Evolutionary conservation across 768 basidiomycete genomes (phyloP), one percentile per base, ranked within the genome.

Genomic region (Tylopilus sp.): DNA sequence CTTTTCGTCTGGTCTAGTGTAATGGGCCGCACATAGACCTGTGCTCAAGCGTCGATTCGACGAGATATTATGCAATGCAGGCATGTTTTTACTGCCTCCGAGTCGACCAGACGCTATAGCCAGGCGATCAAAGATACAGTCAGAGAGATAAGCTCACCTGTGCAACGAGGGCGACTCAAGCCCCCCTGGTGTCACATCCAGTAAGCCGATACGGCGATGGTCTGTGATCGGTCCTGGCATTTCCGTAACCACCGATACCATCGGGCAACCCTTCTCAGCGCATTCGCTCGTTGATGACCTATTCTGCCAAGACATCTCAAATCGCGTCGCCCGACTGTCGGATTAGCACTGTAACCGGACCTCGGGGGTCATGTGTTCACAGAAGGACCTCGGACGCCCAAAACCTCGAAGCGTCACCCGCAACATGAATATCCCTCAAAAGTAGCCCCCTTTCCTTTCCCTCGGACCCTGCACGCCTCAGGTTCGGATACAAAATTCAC

Each of bases 381-480:
- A 9, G 31, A 31, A 31, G 31, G 31, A 31, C 15, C 31, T 31
- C 15, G 31, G 33, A 17, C 15, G 33, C 13, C 1, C 43, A 50
- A 36, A 42, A 46, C 44, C 44, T 57, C 39, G 35, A 45, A 28
- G 31, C 33, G 7, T 44, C 42, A 35, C 17, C n/a, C 10, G 21
- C 8, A 1, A n/a, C 45, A 11, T 13, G 56, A 42, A 28, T 48
- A 54, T 58, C 38, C 44, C 47, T 48, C 57, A 46, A 31, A 26
- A 6, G 9, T 18, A 25, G 1, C 40, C 13, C 25, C 38, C 3
- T 42, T 21, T n/a, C 13, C 35, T 31, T 40, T 6, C 31, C 31
- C 31, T 33, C 31, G 15, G 15, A 17, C 33, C 33, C 33, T 9
- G 31, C 30, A 12, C 31, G 31, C 15, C 15, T 31, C 13, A 1